A percentile compares a stretch with the other conserved stretches of the same genome.
These are phyloP conservation scores for Picea abies DNA, from an alignment of 83 land plant species.

Conservation along the genomic window DNA sequence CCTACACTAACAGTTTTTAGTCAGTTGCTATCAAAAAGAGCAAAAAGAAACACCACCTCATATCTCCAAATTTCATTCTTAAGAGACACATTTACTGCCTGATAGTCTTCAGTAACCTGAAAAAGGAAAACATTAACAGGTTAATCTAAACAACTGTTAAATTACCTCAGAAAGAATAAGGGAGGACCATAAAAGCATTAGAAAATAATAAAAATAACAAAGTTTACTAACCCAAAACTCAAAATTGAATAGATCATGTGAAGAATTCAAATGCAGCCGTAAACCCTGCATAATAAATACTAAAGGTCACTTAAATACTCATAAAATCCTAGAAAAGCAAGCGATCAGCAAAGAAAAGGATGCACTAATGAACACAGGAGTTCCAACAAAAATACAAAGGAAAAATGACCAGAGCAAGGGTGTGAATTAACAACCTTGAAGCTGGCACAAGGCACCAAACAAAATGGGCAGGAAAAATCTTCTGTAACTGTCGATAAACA, in stretches of 20 bases:
- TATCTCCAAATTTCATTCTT: constrained; percentile 39
- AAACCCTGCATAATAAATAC: constrained; percentile 54
- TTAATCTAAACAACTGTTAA: too few relatives aligned
- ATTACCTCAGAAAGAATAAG: too few relatives aligned
- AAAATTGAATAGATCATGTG: constrained; percentile 77
- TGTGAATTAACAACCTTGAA: constrained; percentile 52
- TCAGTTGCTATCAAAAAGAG: too few relatives aligned
- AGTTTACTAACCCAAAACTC: constrained; percentile 75
- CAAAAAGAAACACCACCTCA: constrained; percentile 36
- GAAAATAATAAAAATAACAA: too few relatives aligned
- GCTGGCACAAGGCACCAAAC: constrained; percentile 70
- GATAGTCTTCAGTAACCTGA: constrained; percentile 68
- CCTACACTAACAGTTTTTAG: too few relatives aligned
- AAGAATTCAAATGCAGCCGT: constrained; percentile 60
- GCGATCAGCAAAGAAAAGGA: too few relatives aligned
- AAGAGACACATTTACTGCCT: constrained; percentile 63
- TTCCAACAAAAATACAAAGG: too few relatives aligned
- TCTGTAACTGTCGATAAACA: constrained; percentile 58
- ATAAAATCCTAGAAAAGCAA: too few relatives aligned
- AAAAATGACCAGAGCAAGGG: not conserved
- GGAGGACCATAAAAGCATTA: too few relatives aligned
- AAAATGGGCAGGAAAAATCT: constrained; percentile 81
- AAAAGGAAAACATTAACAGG: not conserved
- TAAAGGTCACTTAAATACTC: not conserved
- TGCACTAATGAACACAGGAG: too few relatives aligned